phyloP scores from a whole-genome alignment of 2,329 filamentous ascomycete genomes.

The Colletotrichum viniferum region DNA sequence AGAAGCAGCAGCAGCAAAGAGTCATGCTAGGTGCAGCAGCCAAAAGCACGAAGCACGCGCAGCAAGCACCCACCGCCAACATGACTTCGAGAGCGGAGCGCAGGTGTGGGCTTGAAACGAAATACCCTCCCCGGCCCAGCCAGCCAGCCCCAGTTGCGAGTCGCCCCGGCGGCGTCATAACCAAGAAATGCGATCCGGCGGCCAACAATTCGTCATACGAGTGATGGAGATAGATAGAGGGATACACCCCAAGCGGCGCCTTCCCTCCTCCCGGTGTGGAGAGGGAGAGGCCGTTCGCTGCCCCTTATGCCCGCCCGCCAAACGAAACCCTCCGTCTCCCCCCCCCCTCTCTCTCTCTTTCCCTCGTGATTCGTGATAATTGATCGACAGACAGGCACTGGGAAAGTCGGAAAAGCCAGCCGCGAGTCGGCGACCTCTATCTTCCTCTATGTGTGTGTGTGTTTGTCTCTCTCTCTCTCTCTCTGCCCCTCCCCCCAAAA shows the following conservation, averaged over 20 bases:
- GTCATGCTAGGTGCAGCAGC: conserved; percentile 2
- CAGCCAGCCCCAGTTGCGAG: not conserved
- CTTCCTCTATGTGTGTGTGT: not conserved
- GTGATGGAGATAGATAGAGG: not conserved
- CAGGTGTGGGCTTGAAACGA: not conserved
- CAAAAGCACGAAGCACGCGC: not conserved
- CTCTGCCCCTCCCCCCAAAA: not conserved
- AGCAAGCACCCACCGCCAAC: conserved; percentile 1
- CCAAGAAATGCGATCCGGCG: not conserved
- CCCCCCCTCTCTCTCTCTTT: not conserved
- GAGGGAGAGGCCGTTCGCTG: not conserved
- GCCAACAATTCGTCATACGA: not conserved
- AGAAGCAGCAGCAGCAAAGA: not conserved
- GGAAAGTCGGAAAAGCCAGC: not conserved
- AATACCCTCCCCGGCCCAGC: not conserved
- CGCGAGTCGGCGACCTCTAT: not conserved
- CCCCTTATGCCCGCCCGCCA: not conserved
- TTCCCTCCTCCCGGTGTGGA: not conserved
- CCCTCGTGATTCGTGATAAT: not conserved
- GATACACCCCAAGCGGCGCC: not conserved
- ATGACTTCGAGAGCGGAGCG: conserved; percentile 14
- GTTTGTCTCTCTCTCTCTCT: too few species aligned
- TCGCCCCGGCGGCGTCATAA: not conserved
- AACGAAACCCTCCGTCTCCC: not conserved
- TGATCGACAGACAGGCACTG: not conserved